phyloP scores from a whole-genome alignment of 1,139 yeast genomes.

The Geotrichum macrosporum region DNA sequence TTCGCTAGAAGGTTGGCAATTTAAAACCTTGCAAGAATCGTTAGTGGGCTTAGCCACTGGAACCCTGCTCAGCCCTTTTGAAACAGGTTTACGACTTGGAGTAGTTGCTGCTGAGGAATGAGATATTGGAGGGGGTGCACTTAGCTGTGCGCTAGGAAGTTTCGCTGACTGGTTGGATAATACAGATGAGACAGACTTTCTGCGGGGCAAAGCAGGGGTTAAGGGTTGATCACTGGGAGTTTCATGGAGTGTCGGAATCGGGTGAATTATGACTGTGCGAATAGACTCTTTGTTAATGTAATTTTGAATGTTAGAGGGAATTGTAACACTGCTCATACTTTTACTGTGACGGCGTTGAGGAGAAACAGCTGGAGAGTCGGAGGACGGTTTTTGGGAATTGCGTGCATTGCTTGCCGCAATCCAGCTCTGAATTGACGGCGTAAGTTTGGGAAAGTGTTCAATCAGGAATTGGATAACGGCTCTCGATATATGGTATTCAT shows the following conservation, averaged over 20 bases:
- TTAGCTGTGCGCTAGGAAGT: neutral
- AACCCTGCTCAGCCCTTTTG: slow-evolving; percentile 1
- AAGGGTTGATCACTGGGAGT: neutral
- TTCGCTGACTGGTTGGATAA: neutral
- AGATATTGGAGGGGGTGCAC: slow-evolving; percentile 14
- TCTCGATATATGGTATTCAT: slow-evolving; percentile 83
- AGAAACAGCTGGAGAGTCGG: neutral
- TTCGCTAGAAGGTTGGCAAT: slow-evolving; percentile 1
- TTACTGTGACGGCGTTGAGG: slow-evolving; percentile 33
- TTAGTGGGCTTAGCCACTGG: slow-evolving; percentile 10
- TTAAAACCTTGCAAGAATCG: neutral
- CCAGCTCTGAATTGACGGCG: slow-evolving; percentile 16
- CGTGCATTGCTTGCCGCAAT: neutral
- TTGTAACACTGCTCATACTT: slow-evolving; percentile 34
- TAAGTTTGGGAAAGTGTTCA: slow-evolving; percentile 52
- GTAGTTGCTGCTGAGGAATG: slow-evolving; percentile 16
- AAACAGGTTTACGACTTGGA: slow-evolving; percentile 7
- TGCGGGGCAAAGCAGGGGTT: neutral
- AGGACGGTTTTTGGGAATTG: neutral
- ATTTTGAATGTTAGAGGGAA: slow-evolving; percentile 10
- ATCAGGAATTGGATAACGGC: slow-evolving; percentile 84
- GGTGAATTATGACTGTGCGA: neutral
- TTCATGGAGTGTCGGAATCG: neutral
- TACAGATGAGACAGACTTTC: neutral
- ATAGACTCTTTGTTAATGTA: slow-evolving; percentile 2